Base-by-base conservation (phyloP, 208 protist species). In the Wallacemonas sp. region DNA sequence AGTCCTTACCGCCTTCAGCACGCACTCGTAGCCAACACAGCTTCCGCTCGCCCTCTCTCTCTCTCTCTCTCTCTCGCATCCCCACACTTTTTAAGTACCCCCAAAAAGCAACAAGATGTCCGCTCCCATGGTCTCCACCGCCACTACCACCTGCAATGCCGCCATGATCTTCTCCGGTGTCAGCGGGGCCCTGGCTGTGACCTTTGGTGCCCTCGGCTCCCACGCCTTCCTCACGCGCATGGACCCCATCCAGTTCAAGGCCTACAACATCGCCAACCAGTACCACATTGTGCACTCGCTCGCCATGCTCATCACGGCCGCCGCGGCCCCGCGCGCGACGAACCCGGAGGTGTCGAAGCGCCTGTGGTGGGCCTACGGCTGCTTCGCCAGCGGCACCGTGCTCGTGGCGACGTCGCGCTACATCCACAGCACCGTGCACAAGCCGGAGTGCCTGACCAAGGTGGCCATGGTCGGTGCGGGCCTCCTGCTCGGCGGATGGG, bases 271-370 rank as follows among this genome's bases (percentile, higher is more conserved):
- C 8, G 82, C 76, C 33, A 83, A 83, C 71, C 81, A 86, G 71
- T 87, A 87, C 49, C 81, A 93, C 76, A 67, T 93, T 44, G 50
- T 91, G 18, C 84, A 93, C 75, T 81, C 84, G 29, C 61, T 82
- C 28, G 84, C 77, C 33, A 76, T 92, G 77, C 33, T 89, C 41
- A 63, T 77, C 1, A 71, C 82, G 14, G 76, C 79, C n/a, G 76
- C 74, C 2, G 31, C 46, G 18, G 70, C 62, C 18, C 72, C 67
- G 36, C 70, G 76, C 33, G 66, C 71, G 23, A 33, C 29, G 14
- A 59, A 65, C 18, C 66, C 64, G 38, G 52, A 67, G 25, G 57
- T 61, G 2, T 50, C 62, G 1, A 54, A 55, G 22, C 68, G 73
- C 67, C 70, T 87, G 25, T 67, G 66, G 22, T 64, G 64, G 11